A percentile compares a stretch with the other conserved stretches of the same genome.
Evolutionary conservation across 148 eudicot species (phyloP).

Genomic region (Rhododendron ferrugineum): DNA sequence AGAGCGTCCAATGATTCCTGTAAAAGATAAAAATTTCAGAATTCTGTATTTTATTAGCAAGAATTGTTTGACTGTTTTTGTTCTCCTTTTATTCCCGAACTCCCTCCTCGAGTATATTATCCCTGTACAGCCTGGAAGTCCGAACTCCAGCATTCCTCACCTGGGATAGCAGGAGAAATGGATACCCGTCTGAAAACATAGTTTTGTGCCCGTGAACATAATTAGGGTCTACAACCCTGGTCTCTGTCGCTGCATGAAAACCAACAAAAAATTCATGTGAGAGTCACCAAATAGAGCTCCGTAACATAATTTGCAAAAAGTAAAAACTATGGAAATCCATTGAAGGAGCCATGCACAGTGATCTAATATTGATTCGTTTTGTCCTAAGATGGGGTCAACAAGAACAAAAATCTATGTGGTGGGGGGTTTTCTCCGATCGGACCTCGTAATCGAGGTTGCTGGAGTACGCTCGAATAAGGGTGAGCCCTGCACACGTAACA

Average conservation of each 20-base stretch:
- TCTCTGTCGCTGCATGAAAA: conserved; percentile 46
- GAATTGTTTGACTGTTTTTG: background rate
- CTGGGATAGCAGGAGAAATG: conserved; percentile 77
- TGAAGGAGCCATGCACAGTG: background rate
- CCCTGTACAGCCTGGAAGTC: background rate
- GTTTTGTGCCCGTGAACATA: conserved; percentile 68
- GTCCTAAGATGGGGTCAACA: background rate
- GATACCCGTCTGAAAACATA: conserved; percentile 71
- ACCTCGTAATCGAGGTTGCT: too few species aligned
- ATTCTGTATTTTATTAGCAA: background rate
- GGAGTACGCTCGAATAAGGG: too few species aligned
- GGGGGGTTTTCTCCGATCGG: too few species aligned
- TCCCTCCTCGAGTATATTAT: background rate
- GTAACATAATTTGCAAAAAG: too few species aligned
- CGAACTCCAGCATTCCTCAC: conserved; percentile 22
- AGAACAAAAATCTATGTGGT: background rate
- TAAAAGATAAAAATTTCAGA: conserved; percentile 8
- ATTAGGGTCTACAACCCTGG: conserved; percentile 57
- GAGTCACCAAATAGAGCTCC: background rate
- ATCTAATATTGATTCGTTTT: background rate
- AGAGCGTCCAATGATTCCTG: conserved; percentile 69
- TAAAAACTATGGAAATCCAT: too few species aligned
- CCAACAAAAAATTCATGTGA: background rate
- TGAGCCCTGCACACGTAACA: too few species aligned
- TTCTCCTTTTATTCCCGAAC: background rate